A percentile compares a stretch with the other conserved stretches of the same genome.
phyloP scores from a whole-genome alignment of 2,329 filamentous ascomycete genomes.

The Clonostachys rosea region DNA sequence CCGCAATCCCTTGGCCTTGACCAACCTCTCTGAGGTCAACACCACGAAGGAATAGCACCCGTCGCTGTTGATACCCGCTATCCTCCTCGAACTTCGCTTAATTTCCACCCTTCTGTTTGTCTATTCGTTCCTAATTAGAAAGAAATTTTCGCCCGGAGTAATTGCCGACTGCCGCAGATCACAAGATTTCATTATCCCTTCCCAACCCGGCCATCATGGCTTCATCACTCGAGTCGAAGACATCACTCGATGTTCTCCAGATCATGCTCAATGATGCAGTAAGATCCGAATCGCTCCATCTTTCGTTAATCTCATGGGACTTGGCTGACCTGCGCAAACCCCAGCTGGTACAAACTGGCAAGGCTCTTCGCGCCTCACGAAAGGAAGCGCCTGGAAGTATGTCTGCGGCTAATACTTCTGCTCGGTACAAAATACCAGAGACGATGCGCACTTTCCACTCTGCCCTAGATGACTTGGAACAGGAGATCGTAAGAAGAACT shows the following conservation, averaged over 20 bases:
- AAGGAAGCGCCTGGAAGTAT: conserved; percentile 37
- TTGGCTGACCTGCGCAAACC: conserved; percentile 1
- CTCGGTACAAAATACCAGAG: conserved; percentile 37
- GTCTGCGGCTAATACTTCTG: conserved; percentile 19
- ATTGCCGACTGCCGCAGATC: too few relatives aligned
- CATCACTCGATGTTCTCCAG: conserved; percentile 43
- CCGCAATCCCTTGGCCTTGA: too few relatives aligned
- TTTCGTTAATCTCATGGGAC: conserved; percentile 1
- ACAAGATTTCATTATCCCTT: not conserved
- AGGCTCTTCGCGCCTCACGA: conserved; percentile 43
- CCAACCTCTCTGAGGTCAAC: too few relatives aligned
- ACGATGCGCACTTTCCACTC: conserved; percentile 44
- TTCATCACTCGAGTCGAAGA: conserved; percentile 19
- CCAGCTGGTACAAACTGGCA: conserved; percentile 56
- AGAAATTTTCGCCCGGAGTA: too few relatives aligned
- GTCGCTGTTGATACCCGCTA: too few relatives aligned
- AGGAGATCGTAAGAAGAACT: conserved; percentile 41
- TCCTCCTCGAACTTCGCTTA: too few relatives aligned
- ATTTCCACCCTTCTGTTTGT: not conserved
- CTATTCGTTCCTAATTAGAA: too few relatives aligned
- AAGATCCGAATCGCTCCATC: conserved; percentile 15
- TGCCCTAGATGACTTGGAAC: conserved; percentile 51
- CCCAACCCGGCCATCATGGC: conserved; percentile 17
- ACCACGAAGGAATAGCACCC: too few relatives aligned
- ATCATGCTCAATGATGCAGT: conserved; percentile 51